Conservation (phyloP, 176 grass and related monocot genomes). For the Raddia distichophylla region DNA sequence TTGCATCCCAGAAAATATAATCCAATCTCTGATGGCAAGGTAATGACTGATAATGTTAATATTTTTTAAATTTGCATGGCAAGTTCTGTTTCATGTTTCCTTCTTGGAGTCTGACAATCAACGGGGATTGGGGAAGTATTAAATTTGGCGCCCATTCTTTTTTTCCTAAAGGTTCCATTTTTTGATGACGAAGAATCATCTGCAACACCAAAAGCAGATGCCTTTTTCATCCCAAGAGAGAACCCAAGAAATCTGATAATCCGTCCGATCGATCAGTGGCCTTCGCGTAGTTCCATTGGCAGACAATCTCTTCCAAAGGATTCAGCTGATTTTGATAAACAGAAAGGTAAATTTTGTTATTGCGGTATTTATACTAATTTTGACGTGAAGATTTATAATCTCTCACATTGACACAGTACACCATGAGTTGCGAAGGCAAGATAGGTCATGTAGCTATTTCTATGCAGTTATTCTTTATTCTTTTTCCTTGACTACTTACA, state of each 20-base stretch:
- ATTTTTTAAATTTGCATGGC: neutral
- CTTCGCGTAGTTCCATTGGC: conserved; percentile 38
- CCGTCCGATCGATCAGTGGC: conserved; percentile 85
- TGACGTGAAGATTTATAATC: neutral
- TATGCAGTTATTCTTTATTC: neutral
- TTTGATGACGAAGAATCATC: conserved; percentile 83
- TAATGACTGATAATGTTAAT: conserved; percentile 33
- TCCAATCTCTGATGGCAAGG: conserved; percentile 74
- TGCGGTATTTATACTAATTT: neutral
- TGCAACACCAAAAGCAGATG: conserved; percentile 87
- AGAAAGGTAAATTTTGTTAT: conserved; percentile 54
- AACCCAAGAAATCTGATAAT: conserved; percentile 91
- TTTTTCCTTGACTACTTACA: conserved; percentile 1
- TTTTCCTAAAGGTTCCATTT: conserved; percentile 68
- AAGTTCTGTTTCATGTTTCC: conserved; percentile 15
- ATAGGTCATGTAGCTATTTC: too few species aligned
- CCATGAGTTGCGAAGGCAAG: neutral
- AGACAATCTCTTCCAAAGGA: conserved; percentile 43
- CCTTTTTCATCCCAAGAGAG: conserved; percentile 89
- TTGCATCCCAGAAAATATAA: conserved; percentile 75
- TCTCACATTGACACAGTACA: neutral
- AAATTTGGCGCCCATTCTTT: conserved; percentile 6
- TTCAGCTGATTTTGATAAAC: conserved; percentile 41
- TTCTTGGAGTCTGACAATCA: neutral
- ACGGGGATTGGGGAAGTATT: conserved; percentile 28